Evolutionary conservation across 139 green algal genomes (phyloP), one percentile per base, ranked within the genome.

Genomic region (Chlorella sp.): DNA sequence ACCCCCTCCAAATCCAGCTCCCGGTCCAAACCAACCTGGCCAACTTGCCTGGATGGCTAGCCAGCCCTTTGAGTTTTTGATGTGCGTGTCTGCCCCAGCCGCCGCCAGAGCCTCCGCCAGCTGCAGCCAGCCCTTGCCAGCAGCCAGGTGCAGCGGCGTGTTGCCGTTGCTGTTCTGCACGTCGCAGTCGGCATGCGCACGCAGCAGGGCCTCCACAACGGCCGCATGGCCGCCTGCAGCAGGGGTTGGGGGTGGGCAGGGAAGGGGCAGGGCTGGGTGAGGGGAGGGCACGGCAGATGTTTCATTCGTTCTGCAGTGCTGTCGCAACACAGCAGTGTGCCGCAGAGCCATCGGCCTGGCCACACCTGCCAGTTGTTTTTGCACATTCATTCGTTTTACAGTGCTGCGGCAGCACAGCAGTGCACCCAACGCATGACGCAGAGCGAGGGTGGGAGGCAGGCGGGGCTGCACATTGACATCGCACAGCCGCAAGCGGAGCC

Each of bases 201-300:
- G 85, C 15, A 92, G 60, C 42, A 95, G 83, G 36, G 89, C 85
- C 1, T 85, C 86, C 36, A 90, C 86, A 5, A 90, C 92, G 12
- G 39, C 66, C 28, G 96, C 81, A 93, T 99, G 96, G 24, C 97
- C 97, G 88, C 97, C 73, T 83, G 86, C 68, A 48, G n/a, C n/a
- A 1, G 34, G 19, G 9, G 53, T 3, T 12, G 61, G 53, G 15
- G 79, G 61, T 0, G 60, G 36, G 11, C 48, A 60, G 24, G 60
- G 2, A 26, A 9, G 36, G 15, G 36, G 40, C 48, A 68, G 37
- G 19, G 32, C 32, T 57, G 30, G 32, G 53, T 57, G 30, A 28
- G 79, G 40, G 79, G 40, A 84, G 40, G n/a, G 75, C 36, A 42
- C 12, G 28, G 28, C 75, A 24, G 75, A 18, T 36, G 19, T 36